These are phyloP conservation scores for Mollisiaceae sp. DNA, from an alignment of 2,329 filamentous ascomycete genomes.

Conservation along the genomic window DNA sequence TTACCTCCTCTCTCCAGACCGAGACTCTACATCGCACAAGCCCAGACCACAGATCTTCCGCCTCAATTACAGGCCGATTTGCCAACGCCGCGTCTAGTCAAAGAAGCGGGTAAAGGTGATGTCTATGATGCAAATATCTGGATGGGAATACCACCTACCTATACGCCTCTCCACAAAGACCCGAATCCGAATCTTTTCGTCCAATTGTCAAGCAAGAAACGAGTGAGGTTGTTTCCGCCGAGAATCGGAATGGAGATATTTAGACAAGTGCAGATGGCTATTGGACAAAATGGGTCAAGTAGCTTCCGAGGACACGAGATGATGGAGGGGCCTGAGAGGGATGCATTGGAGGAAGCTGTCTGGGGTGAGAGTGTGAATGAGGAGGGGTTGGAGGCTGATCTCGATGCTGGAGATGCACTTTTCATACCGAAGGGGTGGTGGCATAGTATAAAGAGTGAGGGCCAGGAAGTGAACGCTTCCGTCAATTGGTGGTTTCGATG, in stretches of 20 bases:
- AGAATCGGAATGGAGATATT: slow-evolving; percentile 68
- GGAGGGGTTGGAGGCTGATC: slow-evolving; percentile 45
- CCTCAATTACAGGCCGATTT: slow-evolving; percentile 65
- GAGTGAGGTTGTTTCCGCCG: slow-evolving; percentile 73
- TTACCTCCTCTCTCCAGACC: slow-evolving; percentile 4
- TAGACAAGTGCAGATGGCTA: slow-evolving; percentile 49
- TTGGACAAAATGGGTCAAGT: slow-evolving; percentile 45
- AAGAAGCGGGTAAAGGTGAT: slow-evolving; percentile 72
- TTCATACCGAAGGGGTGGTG: slow-evolving; percentile 87
- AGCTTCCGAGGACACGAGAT: slow-evolving; percentile 80
- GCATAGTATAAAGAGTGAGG: slow-evolving; percentile 77
- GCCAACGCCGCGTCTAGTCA: slow-evolving; percentile 68
- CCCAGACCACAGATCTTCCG: slow-evolving; percentile 73
- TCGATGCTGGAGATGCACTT: slow-evolving; percentile 71
- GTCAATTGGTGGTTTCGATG: slow-evolving; percentile 50
- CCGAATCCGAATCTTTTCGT: slow-evolving; percentile 94
- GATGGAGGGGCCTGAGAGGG: slow-evolving; percentile 82
- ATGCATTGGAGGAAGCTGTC: slow-evolving; percentile 68
- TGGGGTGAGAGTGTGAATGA: slow-evolving; percentile 58
- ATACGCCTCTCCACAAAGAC: slow-evolving; percentile 89
- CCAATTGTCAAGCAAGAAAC: slow-evolving; percentile 77
- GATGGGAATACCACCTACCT: slow-evolving; percentile 85
- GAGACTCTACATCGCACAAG: slow-evolving; percentile 86
- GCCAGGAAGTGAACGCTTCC: slow-evolving; percentile 46
- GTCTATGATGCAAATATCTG: slow-evolving; percentile 88